Evolutionary conservation across 176 grass and related monocot species (phyloP), one percentile per base, ranked within the genome.

Genomic region (Thalia dealbata): DNA sequence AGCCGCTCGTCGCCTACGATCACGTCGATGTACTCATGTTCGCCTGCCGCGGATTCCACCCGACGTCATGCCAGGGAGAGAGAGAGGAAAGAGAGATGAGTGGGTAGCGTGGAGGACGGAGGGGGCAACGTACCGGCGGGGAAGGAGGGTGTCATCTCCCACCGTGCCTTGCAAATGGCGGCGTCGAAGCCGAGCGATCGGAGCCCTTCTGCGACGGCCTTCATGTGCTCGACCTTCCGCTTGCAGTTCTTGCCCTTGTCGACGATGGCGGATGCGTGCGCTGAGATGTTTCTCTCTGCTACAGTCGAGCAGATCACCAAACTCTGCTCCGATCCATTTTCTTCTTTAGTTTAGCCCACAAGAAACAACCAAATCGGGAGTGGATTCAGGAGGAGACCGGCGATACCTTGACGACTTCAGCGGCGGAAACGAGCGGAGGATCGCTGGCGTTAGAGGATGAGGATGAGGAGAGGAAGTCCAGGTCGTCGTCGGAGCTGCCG

Each of bases 251-350:
- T 86, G 81, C 85, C 78, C 76, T 83, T 84, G 72, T 86, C 85
- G 9, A 88, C 73, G 28, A 86, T 60, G 4, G 58, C 69, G 9
- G 87, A 85, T 2, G 87, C 76, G 81, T 97, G 89, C 15, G 89
- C 93, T 6, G 92, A 83, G 44, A 97, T 78, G 81, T 97, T 97
- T 62, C 92, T 86, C n/a, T 97, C 93, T 22, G 82, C 78, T 64
- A 92, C 78, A 25, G 72, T 97, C 25, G 87, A 62, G 71, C 93
- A 97, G 61, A 86, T 73, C 73, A 88, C 89, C 30, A 97, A 78
- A 24, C 90, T 87, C 93, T 97, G 82, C 12, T 19, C 25, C 14
- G 26, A 41, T 44, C 44, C 58, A 43, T 73, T 28, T 18, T 52
- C 28, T 28, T 43, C 24, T 35, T 74, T 19, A 22, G 32, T 38